These are phyloP conservation scores for Lojkania enalia DNA, from an alignment of 2,329 filamentous ascomycete species.

Conservation along the genomic window DNA sequence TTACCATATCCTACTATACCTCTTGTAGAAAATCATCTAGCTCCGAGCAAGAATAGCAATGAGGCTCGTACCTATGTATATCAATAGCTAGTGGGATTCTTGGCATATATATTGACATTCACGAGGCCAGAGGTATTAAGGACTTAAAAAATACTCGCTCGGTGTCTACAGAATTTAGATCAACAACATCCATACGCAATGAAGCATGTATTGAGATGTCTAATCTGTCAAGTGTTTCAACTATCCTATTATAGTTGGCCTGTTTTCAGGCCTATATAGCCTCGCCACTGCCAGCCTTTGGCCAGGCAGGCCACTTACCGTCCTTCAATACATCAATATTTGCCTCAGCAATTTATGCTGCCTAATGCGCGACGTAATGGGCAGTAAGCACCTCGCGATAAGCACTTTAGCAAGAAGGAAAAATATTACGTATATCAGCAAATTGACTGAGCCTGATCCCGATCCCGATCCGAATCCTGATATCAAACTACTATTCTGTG, in stretches of 20 bases:
- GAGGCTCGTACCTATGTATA: slow-evolving; percentile 15
- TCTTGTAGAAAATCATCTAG: slow-evolving; percentile 2
- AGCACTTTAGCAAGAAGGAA: neutral
- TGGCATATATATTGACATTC: too few relatives aligned
- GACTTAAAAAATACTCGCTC: too few relatives aligned
- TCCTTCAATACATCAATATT: slow-evolving; percentile 20
- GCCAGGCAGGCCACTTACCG: too few relatives aligned
- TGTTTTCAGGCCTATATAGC: too few relatives aligned
- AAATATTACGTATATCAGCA: neutral
- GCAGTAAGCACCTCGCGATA: neutral
- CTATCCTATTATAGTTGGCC: too few relatives aligned
- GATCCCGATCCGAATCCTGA: neutral
- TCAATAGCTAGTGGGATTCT: slow-evolving; percentile 20
- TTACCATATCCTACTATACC: neutral
- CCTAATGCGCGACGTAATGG: neutral
- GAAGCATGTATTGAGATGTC: too few relatives aligned
- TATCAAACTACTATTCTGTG: slow-evolving; percentile 9
- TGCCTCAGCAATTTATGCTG: slow-evolving; percentile 7
- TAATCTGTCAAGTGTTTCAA: too few relatives aligned
- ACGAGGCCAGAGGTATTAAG: too few relatives aligned
- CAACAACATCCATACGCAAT: too few relatives aligned
- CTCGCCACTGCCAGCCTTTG: too few relatives aligned
- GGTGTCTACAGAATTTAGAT: too few relatives aligned
- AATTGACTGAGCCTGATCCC: neutral
- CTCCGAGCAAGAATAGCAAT: slow-evolving; percentile 1